Conservation (phyloP, 441 rosid species). For the Croton laevigatus region DNA sequence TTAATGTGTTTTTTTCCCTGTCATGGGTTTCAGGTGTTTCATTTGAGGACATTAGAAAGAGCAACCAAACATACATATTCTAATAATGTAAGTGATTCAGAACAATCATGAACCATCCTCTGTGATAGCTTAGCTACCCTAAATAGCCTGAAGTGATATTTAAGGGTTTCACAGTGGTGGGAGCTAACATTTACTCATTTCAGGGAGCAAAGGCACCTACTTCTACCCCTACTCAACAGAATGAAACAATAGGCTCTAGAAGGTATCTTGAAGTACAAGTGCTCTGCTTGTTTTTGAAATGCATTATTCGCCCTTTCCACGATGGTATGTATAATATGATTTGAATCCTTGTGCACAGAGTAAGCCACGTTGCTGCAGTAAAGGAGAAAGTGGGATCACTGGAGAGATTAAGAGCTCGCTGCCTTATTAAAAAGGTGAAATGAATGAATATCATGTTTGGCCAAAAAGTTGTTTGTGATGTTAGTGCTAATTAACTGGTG, state of each 20-base stretch:
- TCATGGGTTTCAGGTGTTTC: constrained; percentile 42
- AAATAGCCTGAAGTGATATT: background rate
- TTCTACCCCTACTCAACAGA: constrained; percentile 27
- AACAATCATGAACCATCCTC: background rate
- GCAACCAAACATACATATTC: constrained; percentile 39
- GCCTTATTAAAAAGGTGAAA: constrained; percentile 46
- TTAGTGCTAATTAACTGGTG: background rate
- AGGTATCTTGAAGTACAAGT: constrained; percentile 28
- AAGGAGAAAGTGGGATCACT: constrained; percentile 40
- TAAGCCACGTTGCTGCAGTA: constrained; percentile 19
- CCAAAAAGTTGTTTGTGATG: background rate
- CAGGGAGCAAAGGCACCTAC: constrained; percentile 32
- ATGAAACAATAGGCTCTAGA: constrained; percentile 30
- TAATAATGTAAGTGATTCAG: constrained; percentile 31
- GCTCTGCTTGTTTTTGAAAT: background rate
- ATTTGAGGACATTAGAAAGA: constrained; percentile 54
- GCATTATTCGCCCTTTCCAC: background rate
- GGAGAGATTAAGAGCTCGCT: constrained; percentile 31
- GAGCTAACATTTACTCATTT: constrained; percentile 20
- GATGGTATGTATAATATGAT: background rate
- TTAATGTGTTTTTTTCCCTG: background rate
- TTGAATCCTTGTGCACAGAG: constrained; percentile 28
- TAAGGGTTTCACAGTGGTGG: background rate
- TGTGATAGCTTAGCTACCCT: background rate
- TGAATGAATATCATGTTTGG: constrained; percentile 6